These are phyloP conservation scores for Metschnikowia peoriensis DNA, from an alignment of 805 yeast species.

Conservation along the genomic window DNA sequence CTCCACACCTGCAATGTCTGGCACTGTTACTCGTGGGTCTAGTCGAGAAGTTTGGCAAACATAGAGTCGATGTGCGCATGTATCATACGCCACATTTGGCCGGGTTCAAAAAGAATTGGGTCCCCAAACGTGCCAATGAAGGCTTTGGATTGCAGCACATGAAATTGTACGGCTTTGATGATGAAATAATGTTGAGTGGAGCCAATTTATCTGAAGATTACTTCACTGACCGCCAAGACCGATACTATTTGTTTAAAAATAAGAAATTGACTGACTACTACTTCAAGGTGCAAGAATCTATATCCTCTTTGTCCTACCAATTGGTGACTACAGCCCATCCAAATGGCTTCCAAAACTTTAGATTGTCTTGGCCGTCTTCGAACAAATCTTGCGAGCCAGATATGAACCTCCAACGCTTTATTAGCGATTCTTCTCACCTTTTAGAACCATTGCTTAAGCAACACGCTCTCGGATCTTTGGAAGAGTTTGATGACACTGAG, in stretches of 20 bases:
- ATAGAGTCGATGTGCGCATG: constrained; percentile 74
- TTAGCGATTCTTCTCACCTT: constrained; percentile 53
- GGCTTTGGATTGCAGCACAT: constrained; percentile 94
- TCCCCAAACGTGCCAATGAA: constrained; percentile 87
- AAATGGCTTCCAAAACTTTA: constrained; percentile 44
- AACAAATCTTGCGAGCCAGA: constrained; percentile 70
- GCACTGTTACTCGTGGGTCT: constrained; percentile 72
- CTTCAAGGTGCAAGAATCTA: constrained; percentile 62
- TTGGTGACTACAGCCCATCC: constrained; percentile 44
- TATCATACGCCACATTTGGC: constrained; percentile 86
- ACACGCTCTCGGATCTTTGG: constrained; percentile 29
- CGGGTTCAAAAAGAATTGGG: constrained; percentile 59
- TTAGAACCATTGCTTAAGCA: constrained; percentile 60
- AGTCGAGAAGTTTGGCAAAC: constrained; percentile 59
- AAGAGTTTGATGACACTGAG: constrained; percentile 33
- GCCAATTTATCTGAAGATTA: constrained; percentile 92
- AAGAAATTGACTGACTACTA: constrained; percentile 66
- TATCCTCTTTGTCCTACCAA: constrained; percentile 70
- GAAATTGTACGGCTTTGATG: constrained; percentile 94
- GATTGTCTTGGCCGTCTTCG: constrained; percentile 69
- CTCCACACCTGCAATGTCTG: constrained; percentile 66
- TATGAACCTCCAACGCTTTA: constrained; percentile 48
- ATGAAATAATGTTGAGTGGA: constrained; percentile 83
- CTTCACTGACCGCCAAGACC: constrained; percentile 91
- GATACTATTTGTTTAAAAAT: constrained; percentile 75